Conservation (phyloP, 1,284 basidiomycete species). For the Trametes sp. region DNA sequence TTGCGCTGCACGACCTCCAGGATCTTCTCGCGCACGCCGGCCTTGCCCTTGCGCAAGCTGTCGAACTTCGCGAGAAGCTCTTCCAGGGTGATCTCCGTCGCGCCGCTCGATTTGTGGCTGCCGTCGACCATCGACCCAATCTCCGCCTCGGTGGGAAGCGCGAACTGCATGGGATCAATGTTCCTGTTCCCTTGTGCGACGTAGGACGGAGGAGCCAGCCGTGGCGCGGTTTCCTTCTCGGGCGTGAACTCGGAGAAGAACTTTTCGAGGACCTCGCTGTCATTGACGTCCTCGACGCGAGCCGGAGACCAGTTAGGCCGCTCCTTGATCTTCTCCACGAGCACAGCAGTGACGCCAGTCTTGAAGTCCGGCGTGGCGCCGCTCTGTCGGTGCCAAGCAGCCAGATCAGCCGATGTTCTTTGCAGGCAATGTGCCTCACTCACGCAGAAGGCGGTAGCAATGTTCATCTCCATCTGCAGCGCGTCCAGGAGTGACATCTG, state of each 20-base stretch:
- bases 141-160: constrained; percentile 73
- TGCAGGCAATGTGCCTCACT: constrained; percentile 43
- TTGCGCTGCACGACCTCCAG: constrained; percentile 72
- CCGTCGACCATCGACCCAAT: constrained; percentile 70
- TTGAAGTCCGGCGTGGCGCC: constrained; percentile 84
- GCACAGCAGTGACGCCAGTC: constrained; percentile 79
- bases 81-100: constrained; percentile 62
- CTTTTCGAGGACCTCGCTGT: constrained; percentile 56
- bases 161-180: constrained; percentile 59
- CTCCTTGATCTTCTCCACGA: constrained; percentile 67
- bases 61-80: constrained; percentile 68
- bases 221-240: constrained; percentile 49
- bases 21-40: constrained; percentile 78
- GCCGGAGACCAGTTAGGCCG: constrained; percentile 75
- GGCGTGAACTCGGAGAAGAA: constrained; percentile 62
- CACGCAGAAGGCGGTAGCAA: constrained; percentile 85
- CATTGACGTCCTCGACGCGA: constrained; percentile 62
- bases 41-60: constrained; percentile 58
- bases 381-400: constrained; percentile 51
- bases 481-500: constrained; percentile 68
- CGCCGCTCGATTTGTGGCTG: constrained; percentile 61
- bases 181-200: constrained; percentile 37
- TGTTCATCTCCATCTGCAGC: constrained; percentile 83
- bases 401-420: not conserved
- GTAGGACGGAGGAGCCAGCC: constrained; percentile 53